Conservation (phyloP, 2,329 filamentous ascomycete genomes). For the Leptodontidium sp. region DNA sequence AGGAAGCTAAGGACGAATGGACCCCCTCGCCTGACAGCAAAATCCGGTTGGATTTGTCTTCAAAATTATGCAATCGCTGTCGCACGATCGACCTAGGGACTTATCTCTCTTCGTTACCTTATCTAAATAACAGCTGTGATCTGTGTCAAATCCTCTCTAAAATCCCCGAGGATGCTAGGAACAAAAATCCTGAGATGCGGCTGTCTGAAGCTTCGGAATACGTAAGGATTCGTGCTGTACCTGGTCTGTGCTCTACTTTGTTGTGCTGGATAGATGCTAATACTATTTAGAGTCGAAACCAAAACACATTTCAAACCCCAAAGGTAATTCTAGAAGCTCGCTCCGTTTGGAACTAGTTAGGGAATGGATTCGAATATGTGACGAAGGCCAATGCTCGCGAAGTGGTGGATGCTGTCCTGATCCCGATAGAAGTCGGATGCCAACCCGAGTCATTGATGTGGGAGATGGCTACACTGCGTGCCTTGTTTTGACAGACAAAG, state of each 20-base stretch:
- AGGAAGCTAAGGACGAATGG: too few relatives aligned
- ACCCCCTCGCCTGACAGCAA: too few relatives aligned
- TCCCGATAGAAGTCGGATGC: neutral
- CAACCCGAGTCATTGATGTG: neutral
- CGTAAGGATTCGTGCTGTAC: neutral
- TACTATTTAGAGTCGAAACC: too few relatives aligned
- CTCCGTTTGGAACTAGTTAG: too few relatives aligned
- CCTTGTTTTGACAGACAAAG: too few relatives aligned
- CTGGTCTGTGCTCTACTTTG: too few relatives aligned
- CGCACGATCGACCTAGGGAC: too few relatives aligned
- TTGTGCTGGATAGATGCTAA: too few relatives aligned
- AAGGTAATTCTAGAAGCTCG: too few relatives aligned
- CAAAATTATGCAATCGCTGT: conserved; percentile 1
- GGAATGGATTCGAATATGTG: too few relatives aligned
- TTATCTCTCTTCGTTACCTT: neutral
- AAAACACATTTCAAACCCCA: too few relatives aligned
- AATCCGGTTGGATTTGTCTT: too few relatives aligned
- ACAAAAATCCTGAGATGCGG: neutral
- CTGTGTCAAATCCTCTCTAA: neutral
- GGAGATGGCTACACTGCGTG: conserved; percentile 3
- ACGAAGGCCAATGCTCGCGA: neutral
- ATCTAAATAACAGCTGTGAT: neutral
- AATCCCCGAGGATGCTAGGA: neutral
- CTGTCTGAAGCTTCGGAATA: neutral
- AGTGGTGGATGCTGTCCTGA: neutral